Percentiles rank a stretch among this genome's conserved stretches.
Evolutionary conservation across 441 rosid species (phyloP).

Genomic region (Raphanus hybrid): DNA sequence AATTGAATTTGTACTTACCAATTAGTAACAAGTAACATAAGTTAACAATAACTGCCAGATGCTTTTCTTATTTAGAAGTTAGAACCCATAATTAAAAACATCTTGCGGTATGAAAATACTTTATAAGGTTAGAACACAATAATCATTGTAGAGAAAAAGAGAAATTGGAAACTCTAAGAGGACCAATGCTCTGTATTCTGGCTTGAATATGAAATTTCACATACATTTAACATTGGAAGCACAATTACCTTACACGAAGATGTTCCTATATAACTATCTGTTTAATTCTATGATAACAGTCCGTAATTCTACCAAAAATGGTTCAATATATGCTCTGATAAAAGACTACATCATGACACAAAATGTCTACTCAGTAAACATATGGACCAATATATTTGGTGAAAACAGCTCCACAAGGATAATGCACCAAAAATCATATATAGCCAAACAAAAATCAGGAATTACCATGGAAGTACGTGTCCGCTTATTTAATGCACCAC

Average conservation of each 20-base stretch:
- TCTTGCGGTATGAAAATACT: not conserved
- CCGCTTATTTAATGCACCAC: conserved; percentile 78
- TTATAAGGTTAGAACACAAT: not conserved
- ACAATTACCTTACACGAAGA: conserved; percentile 13
- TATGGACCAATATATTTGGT: conserved; percentile 7
- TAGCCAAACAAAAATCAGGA: conserved; percentile 58
- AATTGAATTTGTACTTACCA: conserved; percentile 1
- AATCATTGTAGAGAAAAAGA: not conserved
- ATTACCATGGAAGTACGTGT: conserved; percentile 93
- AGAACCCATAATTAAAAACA: not conserved
- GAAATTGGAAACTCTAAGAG: conserved; percentile 12
- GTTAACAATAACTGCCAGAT: not conserved
- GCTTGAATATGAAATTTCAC: conserved; percentile 9
- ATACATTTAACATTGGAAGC: conserved; percentile 6
- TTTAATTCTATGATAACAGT: not conserved
- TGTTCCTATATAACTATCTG: conserved; percentile 3
- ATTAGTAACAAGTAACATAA: conserved; percentile 19
- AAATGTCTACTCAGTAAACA: conserved; percentile 16
- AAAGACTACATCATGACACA: conserved; percentile 24
- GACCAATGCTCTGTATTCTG: not conserved
- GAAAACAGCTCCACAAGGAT: conserved; percentile 15
- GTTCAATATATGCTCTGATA: conserved; percentile 8
- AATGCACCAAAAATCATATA: conserved; percentile 26
- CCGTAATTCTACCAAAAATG: not conserved
- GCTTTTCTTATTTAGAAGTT: not conserved